Conservation (phyloP, 306 rosid species). For the Erythrophleum fordii region DNA sequence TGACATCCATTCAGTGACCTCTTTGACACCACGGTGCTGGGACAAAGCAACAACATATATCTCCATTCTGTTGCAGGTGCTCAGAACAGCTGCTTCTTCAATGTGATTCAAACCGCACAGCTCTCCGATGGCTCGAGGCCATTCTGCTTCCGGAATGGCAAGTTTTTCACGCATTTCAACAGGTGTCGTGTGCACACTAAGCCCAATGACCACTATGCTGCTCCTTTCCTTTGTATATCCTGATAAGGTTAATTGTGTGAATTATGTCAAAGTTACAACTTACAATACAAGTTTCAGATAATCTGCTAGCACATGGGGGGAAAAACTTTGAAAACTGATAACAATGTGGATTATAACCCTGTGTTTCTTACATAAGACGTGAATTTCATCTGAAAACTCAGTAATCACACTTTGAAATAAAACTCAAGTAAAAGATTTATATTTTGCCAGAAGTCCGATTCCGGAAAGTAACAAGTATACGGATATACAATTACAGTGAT, state of each 20-base stretch:
- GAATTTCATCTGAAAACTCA: neutral
- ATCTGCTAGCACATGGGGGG: slow-evolving; percentile 24
- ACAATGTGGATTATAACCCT: neutral
- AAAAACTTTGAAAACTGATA: slow-evolving; percentile 34
- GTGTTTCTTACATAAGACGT: neutral
- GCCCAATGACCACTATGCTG: slow-evolving; percentile 94
- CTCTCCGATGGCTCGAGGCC: slow-evolving; percentile 98
- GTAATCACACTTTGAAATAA: neutral
- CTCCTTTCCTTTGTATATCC: slow-evolving; percentile 98
- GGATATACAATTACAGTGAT: neutral
- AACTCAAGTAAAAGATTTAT: neutral
- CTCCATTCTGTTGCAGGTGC: slow-evolving; percentile 99
- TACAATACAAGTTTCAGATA: no score
- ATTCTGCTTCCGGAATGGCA: slow-evolving; percentile 98
- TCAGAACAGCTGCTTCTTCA: slow-evolving; percentile 98
- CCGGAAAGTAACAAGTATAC: neutral
- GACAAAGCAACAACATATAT: slow-evolving; percentile 95
- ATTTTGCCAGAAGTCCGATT: no score
- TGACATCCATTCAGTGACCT: slow-evolving; percentile 98
- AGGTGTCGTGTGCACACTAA: slow-evolving; percentile 94
- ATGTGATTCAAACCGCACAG: slow-evolving; percentile 88
- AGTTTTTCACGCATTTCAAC: slow-evolving; percentile 99
- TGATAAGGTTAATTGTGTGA: slow-evolving; percentile 40
- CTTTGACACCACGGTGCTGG: slow-evolving; percentile 98
- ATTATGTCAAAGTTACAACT: slow-evolving; percentile 8